These are phyloP conservation scores for Fomitopsis palustris DNA, from an alignment of 1,284 basidiomycete genomes.

Conservation along the genomic window DNA sequence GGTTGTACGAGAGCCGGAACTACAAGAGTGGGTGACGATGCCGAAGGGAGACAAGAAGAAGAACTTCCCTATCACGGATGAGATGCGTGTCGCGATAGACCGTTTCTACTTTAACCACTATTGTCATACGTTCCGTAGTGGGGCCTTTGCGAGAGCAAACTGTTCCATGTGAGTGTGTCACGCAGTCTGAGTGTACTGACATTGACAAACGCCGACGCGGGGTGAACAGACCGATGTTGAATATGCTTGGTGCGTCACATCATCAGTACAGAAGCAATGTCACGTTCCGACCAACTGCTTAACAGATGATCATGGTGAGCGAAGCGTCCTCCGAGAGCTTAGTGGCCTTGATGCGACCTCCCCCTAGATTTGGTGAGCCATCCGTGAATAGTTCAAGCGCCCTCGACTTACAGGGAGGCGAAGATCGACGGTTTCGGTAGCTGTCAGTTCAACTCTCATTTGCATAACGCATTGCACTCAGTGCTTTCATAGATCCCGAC, in stretches of 20 bases:
- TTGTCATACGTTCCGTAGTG: conserved; percentile 80
- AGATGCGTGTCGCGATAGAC: conserved; percentile 81
- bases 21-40: conserved; percentile 81
- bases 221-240: conserved; percentile 33
- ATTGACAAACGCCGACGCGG: conserved; percentile 28
- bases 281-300: conserved; percentile 7
- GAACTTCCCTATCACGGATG: conserved; percentile 60
- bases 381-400: background rate
- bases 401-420: background rate
- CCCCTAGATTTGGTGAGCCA: conserved; percentile 40
- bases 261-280: background rate
- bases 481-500: conserved; percentile 61
- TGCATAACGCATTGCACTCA: background rate
- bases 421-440: conserved; percentile 93
- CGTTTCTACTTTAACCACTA: conserved; percentile 91
- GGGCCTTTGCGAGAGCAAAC: conserved; percentile 91
- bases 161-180: conserved; percentile 73
- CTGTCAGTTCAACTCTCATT: conserved; percentile 44
- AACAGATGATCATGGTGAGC: conserved; percentile 75
- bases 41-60: conserved; percentile 65
- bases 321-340: background rate
- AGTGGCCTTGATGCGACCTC: background rate
- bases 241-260: conserved; percentile 36
- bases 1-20: conserved; percentile 69
- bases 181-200: conserved; percentile 39